phyloP scores from a whole-genome alignment of 2,329 filamentous ascomycete genomes.

The Tolypocladium paradoxum region DNA sequence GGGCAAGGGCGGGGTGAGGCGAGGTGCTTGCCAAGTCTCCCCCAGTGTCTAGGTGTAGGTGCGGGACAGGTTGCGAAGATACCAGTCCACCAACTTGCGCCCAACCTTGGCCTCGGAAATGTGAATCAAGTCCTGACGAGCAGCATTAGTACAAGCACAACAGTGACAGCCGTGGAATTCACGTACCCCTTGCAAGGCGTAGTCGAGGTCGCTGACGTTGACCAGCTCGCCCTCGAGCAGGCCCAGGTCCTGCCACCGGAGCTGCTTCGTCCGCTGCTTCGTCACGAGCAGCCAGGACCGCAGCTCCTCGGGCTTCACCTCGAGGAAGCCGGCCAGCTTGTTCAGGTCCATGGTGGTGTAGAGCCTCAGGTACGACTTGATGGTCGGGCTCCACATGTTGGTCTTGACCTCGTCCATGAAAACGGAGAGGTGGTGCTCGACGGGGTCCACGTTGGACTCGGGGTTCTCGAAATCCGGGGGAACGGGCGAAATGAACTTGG shows the following conservation, averaged over 20 bases:
- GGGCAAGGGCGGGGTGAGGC: background rate
- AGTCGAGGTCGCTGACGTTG: conserved; percentile 92
- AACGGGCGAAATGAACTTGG: conserved; percentile 97
- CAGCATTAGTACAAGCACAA: conserved; percentile 10
- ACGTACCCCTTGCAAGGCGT: conserved; percentile 86
- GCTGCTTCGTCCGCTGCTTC: conserved; percentile 96
- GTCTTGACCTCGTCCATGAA: conserved; percentile 99
- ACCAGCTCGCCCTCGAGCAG: conserved; percentile 86
- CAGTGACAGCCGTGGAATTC: conserved; percentile 10
- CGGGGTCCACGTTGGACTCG: conserved; percentile 86
- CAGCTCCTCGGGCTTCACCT: conserved; percentile 92
- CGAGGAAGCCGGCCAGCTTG: conserved; percentile 95
- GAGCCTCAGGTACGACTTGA: conserved; percentile 96
- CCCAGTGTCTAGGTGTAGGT: conserved; percentile 55
- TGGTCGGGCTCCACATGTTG: conserved; percentile 94
- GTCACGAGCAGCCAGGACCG: conserved; percentile 90
- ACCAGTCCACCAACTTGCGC: conserved; percentile 96
- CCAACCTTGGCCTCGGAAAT: conserved; percentile 98
- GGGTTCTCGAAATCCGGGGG: conserved; percentile 97
- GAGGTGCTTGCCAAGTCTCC: background rate
- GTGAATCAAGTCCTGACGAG: conserved; percentile 76
- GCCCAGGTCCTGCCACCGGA: conserved; percentile 81
- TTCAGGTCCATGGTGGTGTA: conserved; percentile 99
- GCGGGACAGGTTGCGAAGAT: conserved; percentile 89
- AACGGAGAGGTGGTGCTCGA: conserved; percentile 92